Percentiles rank a stretch among this genome's conserved stretches.
Conservation (phyloP, 129 eudicot genomes). For the Chrysanthemum seticuspe region DNA sequence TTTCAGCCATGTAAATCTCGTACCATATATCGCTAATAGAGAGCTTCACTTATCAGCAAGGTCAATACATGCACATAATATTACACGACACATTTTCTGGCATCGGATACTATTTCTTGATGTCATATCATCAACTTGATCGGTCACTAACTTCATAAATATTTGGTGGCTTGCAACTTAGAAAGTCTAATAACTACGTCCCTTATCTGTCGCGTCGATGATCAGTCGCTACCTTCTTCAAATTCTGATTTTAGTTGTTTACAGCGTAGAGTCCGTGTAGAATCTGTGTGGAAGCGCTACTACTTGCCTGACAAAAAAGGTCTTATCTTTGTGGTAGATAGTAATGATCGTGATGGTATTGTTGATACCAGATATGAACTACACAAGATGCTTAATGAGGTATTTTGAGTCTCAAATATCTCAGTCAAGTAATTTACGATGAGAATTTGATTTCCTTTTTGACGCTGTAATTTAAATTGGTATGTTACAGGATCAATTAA, state of each 20-base stretch:
- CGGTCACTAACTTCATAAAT: no score
- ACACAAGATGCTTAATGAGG: conserved; percentile 63
- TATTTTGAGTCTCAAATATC: not conserved
- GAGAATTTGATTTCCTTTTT: not conserved
- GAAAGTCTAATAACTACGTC: no score
- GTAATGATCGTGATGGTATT: conserved; percentile 58
- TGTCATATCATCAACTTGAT: no score
- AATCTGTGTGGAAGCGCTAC: conserved; percentile 54
- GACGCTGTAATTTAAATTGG: no score
- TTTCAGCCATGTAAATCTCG: no score
- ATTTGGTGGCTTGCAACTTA: no score
- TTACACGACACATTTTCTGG: no score
- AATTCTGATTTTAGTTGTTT: conserved; percentile 3
- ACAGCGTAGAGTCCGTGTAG: conserved; percentile 36
- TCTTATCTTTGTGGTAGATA: conserved; percentile 63
- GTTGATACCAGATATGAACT: conserved; percentile 63
- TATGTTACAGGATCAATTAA: conserved; percentile 39
- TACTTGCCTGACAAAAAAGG: conserved; percentile 61
- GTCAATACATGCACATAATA: no score
- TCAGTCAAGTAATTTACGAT: not conserved
- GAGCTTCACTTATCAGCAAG: no score
- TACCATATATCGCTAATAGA: no score
- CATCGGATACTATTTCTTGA: no score
- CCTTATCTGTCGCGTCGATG: no score
- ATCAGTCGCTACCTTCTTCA: not conserved